Evolutionary conservation across 2,329 filamentous ascomycete species (phyloP).

Genomic region (Plenodomus tracheiphilus): DNA sequence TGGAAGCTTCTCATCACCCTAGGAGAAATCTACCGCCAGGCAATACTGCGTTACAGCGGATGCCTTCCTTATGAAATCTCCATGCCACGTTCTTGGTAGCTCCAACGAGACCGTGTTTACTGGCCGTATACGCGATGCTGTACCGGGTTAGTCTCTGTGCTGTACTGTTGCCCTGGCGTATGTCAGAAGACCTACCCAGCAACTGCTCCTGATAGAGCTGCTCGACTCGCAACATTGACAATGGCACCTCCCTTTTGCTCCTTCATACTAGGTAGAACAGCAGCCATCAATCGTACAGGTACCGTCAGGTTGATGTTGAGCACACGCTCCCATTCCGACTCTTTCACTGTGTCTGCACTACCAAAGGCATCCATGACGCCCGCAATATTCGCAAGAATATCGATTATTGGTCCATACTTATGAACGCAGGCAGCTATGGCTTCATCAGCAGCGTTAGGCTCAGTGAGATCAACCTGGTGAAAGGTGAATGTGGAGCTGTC

Average conservation of each 20-base stretch:
- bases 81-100: constrained; percentile 55
- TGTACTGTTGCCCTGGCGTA: no score
- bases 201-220: constrained; percentile 42
- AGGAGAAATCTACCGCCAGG: no score
- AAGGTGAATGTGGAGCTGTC: constrained; percentile 14
- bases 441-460: constrained; percentile 13
- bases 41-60: constrained; percentile 53
- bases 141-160: no score
- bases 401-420: constrained; percentile 25
- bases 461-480: constrained; percentile 21
- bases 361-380: constrained; percentile 49
- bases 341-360: constrained; percentile 43
- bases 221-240: constrained; percentile 45
- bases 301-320: constrained; percentile 50
- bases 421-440: constrained; percentile 19
- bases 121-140: no score
- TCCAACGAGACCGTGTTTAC: constrained; percentile 47
- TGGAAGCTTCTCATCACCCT: no score
- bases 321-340: constrained; percentile 47
- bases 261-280: constrained; percentile 49
- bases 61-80: constrained; percentile 50
- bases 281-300: constrained; percentile 51
- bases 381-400: constrained; percentile 52
- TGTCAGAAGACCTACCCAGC: no score
- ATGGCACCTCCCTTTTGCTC: constrained; percentile 46